Conservation (phyloP, 306 rosid genomes). For the Mimosa bimucronata region DNA sequence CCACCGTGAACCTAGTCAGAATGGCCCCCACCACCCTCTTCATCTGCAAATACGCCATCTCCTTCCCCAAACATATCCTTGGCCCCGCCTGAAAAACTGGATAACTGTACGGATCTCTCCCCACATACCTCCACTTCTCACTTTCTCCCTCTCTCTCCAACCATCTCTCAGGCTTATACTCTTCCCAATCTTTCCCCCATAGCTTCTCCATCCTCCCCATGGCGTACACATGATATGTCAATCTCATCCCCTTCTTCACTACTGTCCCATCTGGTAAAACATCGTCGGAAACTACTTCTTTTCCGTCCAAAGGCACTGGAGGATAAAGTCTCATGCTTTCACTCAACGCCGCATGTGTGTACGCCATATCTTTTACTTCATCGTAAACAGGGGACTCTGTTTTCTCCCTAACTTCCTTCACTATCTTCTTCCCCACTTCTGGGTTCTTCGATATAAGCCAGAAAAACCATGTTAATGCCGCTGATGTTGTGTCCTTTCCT, state of each 20-base stretch:
- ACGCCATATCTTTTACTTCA: background rate
- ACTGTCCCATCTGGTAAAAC: background rate
- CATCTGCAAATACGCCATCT: constrained; percentile 91
- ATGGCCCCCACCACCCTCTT: constrained; percentile 63
- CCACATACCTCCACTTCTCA: constrained; percentile 55
- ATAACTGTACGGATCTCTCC: constrained; percentile 52
- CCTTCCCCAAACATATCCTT: constrained; percentile 73
- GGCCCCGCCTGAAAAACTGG: constrained; percentile 91
- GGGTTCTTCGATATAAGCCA: background rate
- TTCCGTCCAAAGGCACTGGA: background rate
- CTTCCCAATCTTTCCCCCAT: background rate
- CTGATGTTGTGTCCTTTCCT: background rate
- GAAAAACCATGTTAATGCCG: background rate
- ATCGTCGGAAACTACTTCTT: background rate
- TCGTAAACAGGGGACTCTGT: background rate
- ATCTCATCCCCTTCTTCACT: background rate
- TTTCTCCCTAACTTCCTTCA: background rate
- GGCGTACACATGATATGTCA: background rate
- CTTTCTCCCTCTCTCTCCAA: background rate
- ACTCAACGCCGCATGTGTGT: background rate
- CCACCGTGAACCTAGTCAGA: constrained; percentile 55
- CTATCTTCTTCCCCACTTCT: background rate
- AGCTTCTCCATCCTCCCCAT: background rate
- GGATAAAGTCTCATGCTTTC: constrained; percentile 5
- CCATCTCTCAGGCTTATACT: constrained; percentile 4